Conservation (phyloP, 2,329 filamentous ascomycete species). For the Fusarium virguliforme region DNA sequence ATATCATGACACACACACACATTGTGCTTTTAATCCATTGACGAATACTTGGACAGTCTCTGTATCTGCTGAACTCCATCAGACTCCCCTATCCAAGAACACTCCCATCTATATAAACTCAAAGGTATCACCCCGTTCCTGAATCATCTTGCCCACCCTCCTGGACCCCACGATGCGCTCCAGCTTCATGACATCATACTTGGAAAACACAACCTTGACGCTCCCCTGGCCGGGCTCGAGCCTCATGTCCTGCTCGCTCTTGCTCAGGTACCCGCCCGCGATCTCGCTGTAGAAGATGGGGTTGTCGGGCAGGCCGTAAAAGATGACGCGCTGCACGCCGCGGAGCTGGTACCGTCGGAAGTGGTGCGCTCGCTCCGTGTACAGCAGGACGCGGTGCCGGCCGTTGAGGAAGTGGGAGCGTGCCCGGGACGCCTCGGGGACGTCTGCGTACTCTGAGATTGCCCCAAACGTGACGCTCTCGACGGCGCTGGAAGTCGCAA, state of each 20-base stretch:
- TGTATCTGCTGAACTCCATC: slow-evolving; percentile 20
- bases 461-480: slow-evolving; percentile 75
- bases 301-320: slow-evolving; percentile 94
- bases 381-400: slow-evolving; percentile 86
- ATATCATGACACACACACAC: slow-evolving; percentile 37
- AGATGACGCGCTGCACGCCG: slow-evolving; percentile 86
- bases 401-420: slow-evolving; percentile 90
- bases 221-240: slow-evolving; percentile 73
- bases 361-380: slow-evolving; percentile 96
- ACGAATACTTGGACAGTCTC: slow-evolving; percentile 9
- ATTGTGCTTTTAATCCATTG: slow-evolving; percentile 33
- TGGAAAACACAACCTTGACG: slow-evolving; percentile 81
- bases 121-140: slow-evolving; percentile 90
- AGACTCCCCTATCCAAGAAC: slow-evolving; percentile 13
- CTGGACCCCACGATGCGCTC: slow-evolving; percentile 89
- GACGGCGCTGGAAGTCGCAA: slow-evolving; percentile 78
- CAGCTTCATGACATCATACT: slow-evolving; percentile 89
- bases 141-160: slow-evolving; percentile 87
- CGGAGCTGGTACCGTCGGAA: slow-evolving; percentile 89
- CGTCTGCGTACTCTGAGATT: slow-evolving; percentile 89
- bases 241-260: slow-evolving; percentile 70
- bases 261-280: slow-evolving; percentile 76
- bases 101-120: slow-evolving; percentile 81
- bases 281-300: slow-evolving; percentile 85
- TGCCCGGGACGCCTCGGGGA: slow-evolving; percentile 85